These are phyloP conservation scores for Fonsecaea monophora DNA, from an alignment of 2,329 filamentous ascomycete species.

Conservation along the genomic window DNA sequence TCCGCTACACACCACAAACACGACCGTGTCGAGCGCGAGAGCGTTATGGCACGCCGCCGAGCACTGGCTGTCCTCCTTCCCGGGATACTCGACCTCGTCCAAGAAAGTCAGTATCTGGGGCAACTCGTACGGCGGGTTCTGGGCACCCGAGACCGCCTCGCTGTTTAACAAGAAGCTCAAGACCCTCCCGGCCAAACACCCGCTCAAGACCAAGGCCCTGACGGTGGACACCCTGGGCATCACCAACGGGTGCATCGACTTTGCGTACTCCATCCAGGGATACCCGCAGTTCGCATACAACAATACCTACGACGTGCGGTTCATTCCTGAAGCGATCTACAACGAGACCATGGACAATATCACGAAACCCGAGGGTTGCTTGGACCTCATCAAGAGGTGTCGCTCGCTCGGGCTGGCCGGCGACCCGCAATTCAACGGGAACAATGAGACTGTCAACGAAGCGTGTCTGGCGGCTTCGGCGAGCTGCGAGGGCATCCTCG, in stretches of 20 bases:
- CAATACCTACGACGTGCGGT: slow-evolving; percentile 64
- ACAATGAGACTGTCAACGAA: slow-evolving; percentile 54
- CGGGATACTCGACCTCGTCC: slow-evolving; percentile 60
- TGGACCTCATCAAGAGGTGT: slow-evolving; percentile 61
- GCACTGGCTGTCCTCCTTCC: slow-evolving; percentile 65
- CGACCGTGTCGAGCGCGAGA: slow-evolving; percentile 54
- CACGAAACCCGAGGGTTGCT: slow-evolving; percentile 58
- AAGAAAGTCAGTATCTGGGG: slow-evolving; percentile 57
- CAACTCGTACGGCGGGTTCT: slow-evolving; percentile 49
- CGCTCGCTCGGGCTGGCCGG: slow-evolving; percentile 54
- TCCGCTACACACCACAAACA: slow-evolving; percentile 42
- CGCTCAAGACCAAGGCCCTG: slow-evolving; percentile 15
- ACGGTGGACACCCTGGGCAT: slow-evolving; percentile 61
- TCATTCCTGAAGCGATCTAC: slow-evolving; percentile 58
- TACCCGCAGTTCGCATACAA: slow-evolving; percentile 63
- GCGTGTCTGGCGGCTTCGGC: slow-evolving; percentile 54
- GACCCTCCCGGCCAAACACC: slow-evolving; percentile 21
- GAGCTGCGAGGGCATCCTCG: slow-evolving; percentile 51
- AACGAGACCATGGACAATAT: slow-evolving; percentile 55
- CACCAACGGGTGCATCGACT: slow-evolving; percentile 64
- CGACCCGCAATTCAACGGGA: slow-evolving; percentile 59
- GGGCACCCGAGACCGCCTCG: slow-evolving; percentile 51
- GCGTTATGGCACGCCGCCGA: slow-evolving; percentile 63
- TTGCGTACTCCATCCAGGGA: slow-evolving; percentile 55
- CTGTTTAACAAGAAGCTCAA: slow-evolving; percentile 34